phyloP scores from a whole-genome alignment of 805 yeast species.

The Ogataea nitratoaversa region DNA sequence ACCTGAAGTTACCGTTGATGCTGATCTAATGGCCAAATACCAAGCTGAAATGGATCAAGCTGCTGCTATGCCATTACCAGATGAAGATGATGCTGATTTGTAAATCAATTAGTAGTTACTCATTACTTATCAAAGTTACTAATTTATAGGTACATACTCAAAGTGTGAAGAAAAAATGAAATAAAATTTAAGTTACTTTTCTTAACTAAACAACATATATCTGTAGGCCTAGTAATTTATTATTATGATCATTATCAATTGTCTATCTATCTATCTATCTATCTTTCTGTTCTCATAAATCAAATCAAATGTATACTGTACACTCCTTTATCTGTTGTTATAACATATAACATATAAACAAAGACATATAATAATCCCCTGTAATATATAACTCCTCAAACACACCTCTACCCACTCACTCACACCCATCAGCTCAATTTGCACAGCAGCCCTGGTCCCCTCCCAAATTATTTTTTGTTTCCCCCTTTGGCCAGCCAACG shows the following conservation, averaged over 20 bases:
- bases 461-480: not conserved
- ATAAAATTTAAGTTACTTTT: too few relatives aligned
- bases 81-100: constrained; percentile 99
- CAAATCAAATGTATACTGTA: too few relatives aligned
- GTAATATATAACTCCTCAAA: not conserved
- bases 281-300: too few relatives aligned
- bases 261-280: not conserved
- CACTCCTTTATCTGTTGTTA: too few relatives aligned
- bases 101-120: constrained; percentile 35
- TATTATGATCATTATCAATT: not conserved
- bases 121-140: too few relatives aligned
- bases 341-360: too few relatives aligned
- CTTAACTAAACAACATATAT: too few relatives aligned
- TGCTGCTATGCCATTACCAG: constrained; percentile 98
- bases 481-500: constrained; percentile 2
- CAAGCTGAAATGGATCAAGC: constrained; percentile 99
- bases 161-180: too few relatives aligned
- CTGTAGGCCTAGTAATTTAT: too few relatives aligned
- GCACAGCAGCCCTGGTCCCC: constrained; percentile 6
- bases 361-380: too few relatives aligned
- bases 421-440: not conserved
- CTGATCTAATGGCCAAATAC: constrained; percentile 94
- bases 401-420: not conserved
- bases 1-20: constrained; percentile 97
- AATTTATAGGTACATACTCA: too few relatives aligned